A percentile compares a stretch with the other conserved stretches of the same genome.
phyloP scores from a whole-genome alignment of 257 asterid genomes.

The Primulina tabacum region DNA sequence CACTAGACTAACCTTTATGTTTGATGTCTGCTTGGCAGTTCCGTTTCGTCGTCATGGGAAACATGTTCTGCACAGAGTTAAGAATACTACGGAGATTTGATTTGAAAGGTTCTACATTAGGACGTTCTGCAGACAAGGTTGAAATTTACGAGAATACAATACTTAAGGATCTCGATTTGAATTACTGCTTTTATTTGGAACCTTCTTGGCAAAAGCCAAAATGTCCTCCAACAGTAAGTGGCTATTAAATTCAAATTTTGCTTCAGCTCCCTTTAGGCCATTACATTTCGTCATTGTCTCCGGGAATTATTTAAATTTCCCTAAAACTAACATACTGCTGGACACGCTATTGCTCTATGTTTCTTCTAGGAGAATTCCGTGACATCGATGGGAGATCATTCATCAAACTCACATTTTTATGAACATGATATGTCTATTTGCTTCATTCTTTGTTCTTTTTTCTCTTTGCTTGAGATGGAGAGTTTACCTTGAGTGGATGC shows the following conservation, averaged over 20 bases:
- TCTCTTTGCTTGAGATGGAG: not conserved
- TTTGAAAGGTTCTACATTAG: slow-evolving; percentile 91
- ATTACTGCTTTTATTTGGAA: slow-evolving; percentile 90
- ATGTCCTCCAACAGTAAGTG: slow-evolving; percentile 66
- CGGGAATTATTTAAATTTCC: not conserved
- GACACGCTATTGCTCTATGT: not conserved
- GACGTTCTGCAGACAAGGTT: slow-evolving; percentile 90
- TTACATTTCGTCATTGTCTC: not conserved
- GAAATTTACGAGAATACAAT: slow-evolving; percentile 90
- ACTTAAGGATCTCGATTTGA: slow-evolving; percentile 92
- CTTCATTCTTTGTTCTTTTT: not conserved
- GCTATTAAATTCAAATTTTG: slow-evolving; percentile 26
- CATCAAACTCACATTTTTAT: not conserved
- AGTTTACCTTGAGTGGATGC: not conserved
- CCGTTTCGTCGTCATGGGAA: slow-evolving; percentile 95
- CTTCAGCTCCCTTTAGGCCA: not conserved
- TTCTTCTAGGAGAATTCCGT: not conserved
- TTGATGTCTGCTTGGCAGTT: slow-evolving; percentile 55
- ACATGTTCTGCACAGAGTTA: slow-evolving; percentile 94
- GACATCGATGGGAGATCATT: not conserved
- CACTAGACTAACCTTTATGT: no score
- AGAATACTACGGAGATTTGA: slow-evolving; percentile 94
- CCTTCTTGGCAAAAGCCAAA: slow-evolving; percentile 91
- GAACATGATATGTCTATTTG: not conserved
- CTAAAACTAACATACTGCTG: not conserved